phyloP scores from a whole-genome alignment of 2,329 filamentous ascomycete species.

The Calonectria pseudoreteaudii region DNA sequence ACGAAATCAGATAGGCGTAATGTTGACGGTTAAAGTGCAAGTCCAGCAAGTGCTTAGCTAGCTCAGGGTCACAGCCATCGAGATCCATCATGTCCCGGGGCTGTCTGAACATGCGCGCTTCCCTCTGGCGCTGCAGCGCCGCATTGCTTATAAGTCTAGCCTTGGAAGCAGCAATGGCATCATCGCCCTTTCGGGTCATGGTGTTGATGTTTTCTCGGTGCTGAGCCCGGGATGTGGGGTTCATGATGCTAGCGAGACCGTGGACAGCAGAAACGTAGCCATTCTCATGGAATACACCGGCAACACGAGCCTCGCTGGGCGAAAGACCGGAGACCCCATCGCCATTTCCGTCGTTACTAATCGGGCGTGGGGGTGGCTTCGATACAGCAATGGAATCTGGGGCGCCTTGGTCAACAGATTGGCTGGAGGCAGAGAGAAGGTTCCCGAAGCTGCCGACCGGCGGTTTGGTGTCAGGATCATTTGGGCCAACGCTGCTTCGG shows the following conservation, averaged over 20 bases:
- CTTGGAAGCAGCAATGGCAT: conserved; percentile 44
- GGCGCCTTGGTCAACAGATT: conserved; percentile 25
- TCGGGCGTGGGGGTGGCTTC: conserved; percentile 36
- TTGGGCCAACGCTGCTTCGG: conserved; percentile 42
- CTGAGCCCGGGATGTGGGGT: conserved; percentile 43
- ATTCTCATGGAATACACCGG: conserved; percentile 50
- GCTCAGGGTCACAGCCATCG: conserved; percentile 48
- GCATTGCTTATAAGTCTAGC: conserved; percentile 51
- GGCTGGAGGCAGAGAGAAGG: conserved; percentile 33
- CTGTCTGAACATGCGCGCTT: conserved; percentile 45
- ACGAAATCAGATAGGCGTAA: conserved; percentile 51
- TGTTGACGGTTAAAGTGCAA: conserved; percentile 53
- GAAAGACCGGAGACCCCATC: conserved; percentile 44
- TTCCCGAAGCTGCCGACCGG: conserved; percentile 39
- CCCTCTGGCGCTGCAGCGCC: conserved; percentile 48
- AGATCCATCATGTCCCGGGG: conserved; percentile 48
- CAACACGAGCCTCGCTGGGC: conserved; percentile 49
- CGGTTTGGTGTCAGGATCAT: conserved; percentile 41
- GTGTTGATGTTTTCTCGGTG: conserved; percentile 46
- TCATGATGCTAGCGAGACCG: conserved; percentile 50
- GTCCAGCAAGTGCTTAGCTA: conserved; percentile 52
- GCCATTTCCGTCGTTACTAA: conserved; percentile 45
- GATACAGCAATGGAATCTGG: conserved; percentile 28
- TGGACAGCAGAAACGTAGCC: conserved; percentile 50
- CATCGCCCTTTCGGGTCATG: conserved; percentile 42